These are phyloP conservation scores for Penicillium canescens DNA, from an alignment of 495 filamentous ascomycete species.

Conservation along the genomic window DNA sequence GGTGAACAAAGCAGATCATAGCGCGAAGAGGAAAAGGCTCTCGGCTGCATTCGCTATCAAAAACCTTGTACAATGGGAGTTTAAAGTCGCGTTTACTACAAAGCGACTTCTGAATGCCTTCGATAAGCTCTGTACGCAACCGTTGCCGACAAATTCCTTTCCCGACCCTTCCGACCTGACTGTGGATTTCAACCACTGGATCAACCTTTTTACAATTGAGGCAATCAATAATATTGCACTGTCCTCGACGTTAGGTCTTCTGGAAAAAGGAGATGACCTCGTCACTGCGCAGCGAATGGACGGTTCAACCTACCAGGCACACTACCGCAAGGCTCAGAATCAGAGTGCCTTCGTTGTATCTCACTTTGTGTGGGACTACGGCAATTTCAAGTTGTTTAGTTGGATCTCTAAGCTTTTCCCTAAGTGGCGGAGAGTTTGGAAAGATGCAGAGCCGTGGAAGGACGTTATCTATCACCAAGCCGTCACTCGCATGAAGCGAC, in stretches of 20 bases:
- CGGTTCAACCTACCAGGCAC: slow-evolving; percentile 24
- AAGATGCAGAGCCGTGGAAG: slow-evolving; percentile 7
- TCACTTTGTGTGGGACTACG: slow-evolving; percentile 19
- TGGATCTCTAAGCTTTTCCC: slow-evolving; percentile 6
- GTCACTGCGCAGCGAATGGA: slow-evolving; percentile 28
- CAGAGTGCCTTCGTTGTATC: slow-evolving; percentile 8
- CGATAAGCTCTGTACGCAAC: slow-evolving; percentile 20
- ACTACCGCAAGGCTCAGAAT: slow-evolving; percentile 18
- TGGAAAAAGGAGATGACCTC: slow-evolving; percentile 40
- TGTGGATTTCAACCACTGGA: slow-evolving; percentile 35
- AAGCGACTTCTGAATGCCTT: slow-evolving; percentile 24
- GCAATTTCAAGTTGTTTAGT: slow-evolving; percentile 2
- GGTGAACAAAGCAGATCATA: slow-evolving; percentile 34
- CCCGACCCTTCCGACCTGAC: slow-evolving; percentile 3
- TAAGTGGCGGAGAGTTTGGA: slow-evolving; percentile 14
- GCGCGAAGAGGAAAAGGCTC: slow-evolving; percentile 39
- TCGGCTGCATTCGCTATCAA: slow-evolving; percentile 48
- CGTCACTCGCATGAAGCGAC: slow-evolving; percentile 29
- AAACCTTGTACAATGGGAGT: slow-evolving; percentile 48
- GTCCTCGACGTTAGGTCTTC: slow-evolving; percentile 37
- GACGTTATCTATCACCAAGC: slow-evolving; percentile 32
- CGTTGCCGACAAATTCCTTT: slow-evolving; percentile 5
- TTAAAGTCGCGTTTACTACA: slow-evolving; percentile 44
- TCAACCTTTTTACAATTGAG: slow-evolving; percentile 32
- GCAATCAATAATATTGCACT: slow-evolving; percentile 49